These are phyloP conservation scores for Cordyceps cateniannulata DNA, from an alignment of 2,329 filamentous ascomycete species.

Conservation along the genomic window DNA sequence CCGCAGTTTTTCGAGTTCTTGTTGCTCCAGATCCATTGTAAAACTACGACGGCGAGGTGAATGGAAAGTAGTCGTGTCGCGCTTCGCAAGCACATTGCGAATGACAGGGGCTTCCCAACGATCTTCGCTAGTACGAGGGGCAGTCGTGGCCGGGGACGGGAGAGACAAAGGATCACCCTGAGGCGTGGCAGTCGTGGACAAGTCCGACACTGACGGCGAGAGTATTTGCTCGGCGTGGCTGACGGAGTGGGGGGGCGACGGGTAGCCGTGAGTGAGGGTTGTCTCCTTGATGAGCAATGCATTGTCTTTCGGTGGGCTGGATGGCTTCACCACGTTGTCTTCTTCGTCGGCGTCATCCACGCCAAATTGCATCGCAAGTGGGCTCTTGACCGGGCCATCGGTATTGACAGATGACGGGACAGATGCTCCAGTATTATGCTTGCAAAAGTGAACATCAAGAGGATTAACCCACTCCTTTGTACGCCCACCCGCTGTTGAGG, in stretches of 20 bases:
- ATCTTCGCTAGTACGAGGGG: slow-evolving; percentile 35
- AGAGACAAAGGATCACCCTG: slow-evolving; percentile 25
- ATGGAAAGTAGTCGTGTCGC: slow-evolving; percentile 43
- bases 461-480: slow-evolving; percentile 40
- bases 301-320: slow-evolving; percentile 2
- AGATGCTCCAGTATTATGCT: slow-evolving; percentile 19
- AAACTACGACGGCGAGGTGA: slow-evolving; percentile 41
- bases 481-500: slow-evolving; percentile 28
- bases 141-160: slow-evolving; percentile 37
- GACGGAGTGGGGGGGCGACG: slow-evolving; percentile 33
- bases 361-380: slow-evolving; percentile 33
- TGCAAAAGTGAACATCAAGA: slow-evolving; percentile 40
- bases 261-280: slow-evolving; percentile 22
- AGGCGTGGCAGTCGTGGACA: slow-evolving; percentile 5
- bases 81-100: slow-evolving; percentile 41
- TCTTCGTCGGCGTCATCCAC: background rate
- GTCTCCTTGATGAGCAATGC: background rate
- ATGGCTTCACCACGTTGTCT: slow-evolving; percentile 15
- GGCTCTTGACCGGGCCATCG: slow-evolving; percentile 27
- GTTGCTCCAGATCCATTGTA: slow-evolving; percentile 39
- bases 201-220: slow-evolving; percentile 12
- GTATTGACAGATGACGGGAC: slow-evolving; percentile 19
- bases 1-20: slow-evolving; percentile 18
- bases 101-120: slow-evolving; percentile 35
- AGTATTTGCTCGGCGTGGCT: slow-evolving; percentile 21